phyloP scores from a whole-genome alignment of 2,329 filamentous ascomycete genomes.

The Spiromastix sp. region DNA sequence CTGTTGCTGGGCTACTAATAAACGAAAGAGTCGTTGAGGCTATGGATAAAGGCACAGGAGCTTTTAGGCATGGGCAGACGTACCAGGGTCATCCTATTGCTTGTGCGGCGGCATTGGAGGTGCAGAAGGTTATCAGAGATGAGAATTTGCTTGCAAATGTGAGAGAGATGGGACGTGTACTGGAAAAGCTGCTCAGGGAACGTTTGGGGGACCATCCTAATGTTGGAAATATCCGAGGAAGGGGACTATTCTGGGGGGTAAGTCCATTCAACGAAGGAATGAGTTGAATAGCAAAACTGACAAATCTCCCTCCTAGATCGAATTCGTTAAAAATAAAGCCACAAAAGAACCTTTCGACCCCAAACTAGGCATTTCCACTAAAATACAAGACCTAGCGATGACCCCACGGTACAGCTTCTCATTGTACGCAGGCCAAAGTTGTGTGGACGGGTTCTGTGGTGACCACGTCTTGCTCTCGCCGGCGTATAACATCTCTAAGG shows the following conservation, averaged over 20 bases:
- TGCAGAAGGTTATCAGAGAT: conserved; percentile 48
- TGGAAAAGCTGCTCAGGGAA: conserved; percentile 33
- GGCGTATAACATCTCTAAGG: conserved; percentile 51
- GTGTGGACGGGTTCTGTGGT: conserved; percentile 47
- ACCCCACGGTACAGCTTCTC: conserved; percentile 39
- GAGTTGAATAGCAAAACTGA: neutral
- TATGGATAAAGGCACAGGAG: conserved; percentile 36
- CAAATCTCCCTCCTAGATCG: conserved; percentile 30
- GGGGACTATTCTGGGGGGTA: conserved; percentile 50
- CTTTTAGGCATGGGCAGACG: conserved; percentile 50
- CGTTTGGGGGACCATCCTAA: conserved; percentile 36
- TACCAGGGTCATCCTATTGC: conserved; percentile 50
- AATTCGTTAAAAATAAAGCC: conserved; percentile 47
- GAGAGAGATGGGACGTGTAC: conserved; percentile 38
- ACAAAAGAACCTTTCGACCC: conserved; percentile 46
- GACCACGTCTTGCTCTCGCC: conserved; percentile 64
- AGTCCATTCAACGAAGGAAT: conserved; percentile 24
- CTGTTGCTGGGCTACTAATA: conserved; percentile 46
- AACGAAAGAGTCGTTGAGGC: conserved; percentile 39
- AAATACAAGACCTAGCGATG: conserved; percentile 42
- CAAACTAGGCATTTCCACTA: conserved; percentile 34
- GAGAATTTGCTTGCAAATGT: conserved; percentile 52
- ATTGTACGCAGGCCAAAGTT: conserved; percentile 55
- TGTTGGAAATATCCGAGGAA: conserved; percentile 50
- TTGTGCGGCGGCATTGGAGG: conserved; percentile 49